These are phyloP conservation scores for Canavalia gladiata DNA, from an alignment of 306 rosid genomes.

Conservation along the genomic window DNA sequence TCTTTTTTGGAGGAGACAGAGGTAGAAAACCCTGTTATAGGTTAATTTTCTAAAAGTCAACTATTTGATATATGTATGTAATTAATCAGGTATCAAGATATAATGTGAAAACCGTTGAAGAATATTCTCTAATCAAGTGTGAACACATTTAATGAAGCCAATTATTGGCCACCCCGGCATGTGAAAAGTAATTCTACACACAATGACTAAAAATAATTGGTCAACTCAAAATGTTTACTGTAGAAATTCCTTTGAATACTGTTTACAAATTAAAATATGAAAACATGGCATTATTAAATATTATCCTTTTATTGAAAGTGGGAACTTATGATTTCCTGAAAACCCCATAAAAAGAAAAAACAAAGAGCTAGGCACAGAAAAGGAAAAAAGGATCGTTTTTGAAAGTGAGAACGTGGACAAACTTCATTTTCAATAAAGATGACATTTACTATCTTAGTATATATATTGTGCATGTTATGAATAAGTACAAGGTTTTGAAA, in stretches of 20 bases:
- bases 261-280: neutral
- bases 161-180: constrained; percentile 38
- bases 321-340: constrained; percentile 15
- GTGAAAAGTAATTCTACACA: constrained; percentile 34
- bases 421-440: constrained; percentile 56
- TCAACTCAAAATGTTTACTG: neutral
- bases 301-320: neutral
- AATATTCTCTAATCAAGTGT: constrained; percentile 46
- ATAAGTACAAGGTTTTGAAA: constrained; percentile 51
- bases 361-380: neutral
- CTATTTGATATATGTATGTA: constrained; percentile 42
- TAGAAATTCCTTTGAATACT: neutral
- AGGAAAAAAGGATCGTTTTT: constrained; percentile 21
- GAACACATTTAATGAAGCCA: constrained; percentile 31
- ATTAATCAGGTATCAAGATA: constrained; percentile 18
- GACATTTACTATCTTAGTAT: constrained; percentile 25
- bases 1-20: constrained; percentile 3
- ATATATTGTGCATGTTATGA: neutral
- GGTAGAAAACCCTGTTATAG: neutral
- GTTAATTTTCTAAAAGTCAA: constrained; percentile 38
- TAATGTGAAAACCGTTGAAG: constrained; percentile 6
- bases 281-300: constrained; percentile 19
- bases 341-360: neutral
- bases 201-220: constrained; percentile 19
- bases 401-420: constrained; percentile 31